Percentiles rank a stretch among this genome's conserved stretches.
phyloP scores from a whole-genome alignment of 148 eudicot species.

The Chenopodium suecicum region DNA sequence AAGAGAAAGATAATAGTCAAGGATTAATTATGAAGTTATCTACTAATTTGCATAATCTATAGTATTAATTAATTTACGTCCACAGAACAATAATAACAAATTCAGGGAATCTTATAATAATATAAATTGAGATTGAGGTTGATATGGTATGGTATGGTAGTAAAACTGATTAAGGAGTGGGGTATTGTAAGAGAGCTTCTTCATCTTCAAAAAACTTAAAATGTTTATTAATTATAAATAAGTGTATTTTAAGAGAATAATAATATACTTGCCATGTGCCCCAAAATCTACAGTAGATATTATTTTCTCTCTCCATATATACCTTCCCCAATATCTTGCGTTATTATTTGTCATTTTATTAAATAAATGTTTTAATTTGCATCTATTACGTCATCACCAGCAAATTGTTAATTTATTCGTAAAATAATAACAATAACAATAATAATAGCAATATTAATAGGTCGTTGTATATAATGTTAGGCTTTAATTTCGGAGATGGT shows the following conservation, averaged over 20 bases:
- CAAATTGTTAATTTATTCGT: not conserved
- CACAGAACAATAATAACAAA: not conserved
- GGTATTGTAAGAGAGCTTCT: constrained; percentile 6
- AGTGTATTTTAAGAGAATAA: not conserved
- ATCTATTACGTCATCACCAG: not conserved
- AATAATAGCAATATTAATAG: too few relatives aligned
- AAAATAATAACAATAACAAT: too few relatives aligned
- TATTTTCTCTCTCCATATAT: constrained; percentile 36
- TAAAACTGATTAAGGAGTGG: constrained; percentile 12
- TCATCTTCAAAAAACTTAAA: constrained; percentile 4
- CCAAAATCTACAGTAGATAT: constrained; percentile 46
- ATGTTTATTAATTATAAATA: too few relatives aligned
- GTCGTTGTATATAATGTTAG: not conserved
- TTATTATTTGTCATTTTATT: not conserved
- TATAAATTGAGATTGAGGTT: constrained; percentile 29
- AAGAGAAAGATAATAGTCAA: not conserved
- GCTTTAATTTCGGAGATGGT: not conserved
- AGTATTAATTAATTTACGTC: not conserved
- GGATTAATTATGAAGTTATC: not conserved
- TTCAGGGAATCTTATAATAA: constrained; percentile 10
- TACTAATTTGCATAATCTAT: too few relatives aligned
- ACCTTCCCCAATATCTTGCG: constrained; percentile 1
- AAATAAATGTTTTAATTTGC: not conserved
- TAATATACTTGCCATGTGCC: constrained; percentile 39
- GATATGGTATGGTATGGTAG: constrained; percentile 27